phyloP scores from a whole-genome alignment of 2,329 filamentous ascomycete genomes.

The Dactylellina cionopaga region DNA sequence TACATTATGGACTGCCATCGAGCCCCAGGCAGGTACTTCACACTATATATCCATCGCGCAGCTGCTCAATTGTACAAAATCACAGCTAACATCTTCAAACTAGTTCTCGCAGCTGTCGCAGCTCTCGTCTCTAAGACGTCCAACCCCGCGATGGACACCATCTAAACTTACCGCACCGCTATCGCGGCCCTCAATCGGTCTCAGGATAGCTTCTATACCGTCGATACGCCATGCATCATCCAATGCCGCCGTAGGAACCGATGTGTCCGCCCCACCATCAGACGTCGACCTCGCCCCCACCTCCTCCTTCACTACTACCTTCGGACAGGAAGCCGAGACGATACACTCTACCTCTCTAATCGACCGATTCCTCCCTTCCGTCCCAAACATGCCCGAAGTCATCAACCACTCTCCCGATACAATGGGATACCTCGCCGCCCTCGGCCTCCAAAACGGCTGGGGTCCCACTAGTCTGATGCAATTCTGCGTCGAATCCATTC shows the following conservation, averaged over 20 bases:
- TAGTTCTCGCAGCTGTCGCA: conserved; percentile 39
- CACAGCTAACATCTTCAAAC: not conserved
- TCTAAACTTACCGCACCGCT: not conserved
- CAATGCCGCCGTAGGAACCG: conserved; percentile 16
- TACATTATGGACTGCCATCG: conserved; percentile 12
- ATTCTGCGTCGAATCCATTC: conserved; percentile 81
- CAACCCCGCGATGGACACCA: conserved; percentile 48
- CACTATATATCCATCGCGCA: no score
- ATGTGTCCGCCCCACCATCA: conserved; percentile 18
- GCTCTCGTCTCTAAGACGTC: conserved; percentile 8
- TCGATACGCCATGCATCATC: conserved; percentile 53
- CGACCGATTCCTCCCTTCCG: conserved; percentile 26
- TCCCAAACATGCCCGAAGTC: conserved; percentile 13
- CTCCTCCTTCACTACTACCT: conserved; percentile 26
- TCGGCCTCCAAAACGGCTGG: conserved; percentile 88
- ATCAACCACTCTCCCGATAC: conserved; percentile 67
- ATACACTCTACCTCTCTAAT: conserved; percentile 29
- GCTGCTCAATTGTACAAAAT: not conserved
- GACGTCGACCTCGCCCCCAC: conserved; percentile 30
- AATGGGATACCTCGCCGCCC: conserved; percentile 81
- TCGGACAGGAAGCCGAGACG: conserved; percentile 29
- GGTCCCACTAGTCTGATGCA: conserved; percentile 79
- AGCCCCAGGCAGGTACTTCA: conserved; percentile 44
- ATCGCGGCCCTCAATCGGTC: conserved; percentile 19
- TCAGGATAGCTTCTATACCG: conserved; percentile 26